Conservation (phyloP, 371 early-diverging fungal genomes). For the Coemansia sp. region DNA sequence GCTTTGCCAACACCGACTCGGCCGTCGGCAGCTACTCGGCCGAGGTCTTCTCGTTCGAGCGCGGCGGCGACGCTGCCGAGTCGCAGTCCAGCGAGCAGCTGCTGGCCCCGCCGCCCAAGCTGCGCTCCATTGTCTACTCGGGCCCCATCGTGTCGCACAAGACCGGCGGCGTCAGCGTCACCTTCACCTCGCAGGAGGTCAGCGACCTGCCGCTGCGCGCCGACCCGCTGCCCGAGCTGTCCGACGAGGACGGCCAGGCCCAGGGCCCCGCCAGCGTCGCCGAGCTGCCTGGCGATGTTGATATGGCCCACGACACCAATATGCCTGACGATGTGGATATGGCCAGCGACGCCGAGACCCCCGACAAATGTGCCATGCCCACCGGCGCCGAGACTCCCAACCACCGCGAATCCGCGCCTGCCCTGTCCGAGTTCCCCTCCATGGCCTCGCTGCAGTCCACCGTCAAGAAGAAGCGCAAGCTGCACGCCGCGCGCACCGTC, state of each 20-base stretch:
- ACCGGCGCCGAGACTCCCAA: too few relatives aligned
- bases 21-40: conserved; percentile 41
- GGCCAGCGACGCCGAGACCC: not conserved
- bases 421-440: conserved; percentile 2
- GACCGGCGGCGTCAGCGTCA: conserved; percentile 47
- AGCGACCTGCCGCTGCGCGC: conserved; percentile 32
- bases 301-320: not conserved
- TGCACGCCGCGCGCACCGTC: conserved; percentile 29
- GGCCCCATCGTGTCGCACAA: conserved; percentile 40
- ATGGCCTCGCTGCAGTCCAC: conserved; percentile 16
- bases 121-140: conserved; percentile 45
- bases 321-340: not conserved
- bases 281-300: not conserved
- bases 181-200: conserved; percentile 43
- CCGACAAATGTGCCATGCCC: too few relatives aligned
- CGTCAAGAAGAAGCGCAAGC: conserved; percentile 43
- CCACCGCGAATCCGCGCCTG: too few relatives aligned
- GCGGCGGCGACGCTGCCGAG: conserved; percentile 22
- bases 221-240: conserved; percentile 15
- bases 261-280: not conserved
- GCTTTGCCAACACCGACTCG: conserved; percentile 38
- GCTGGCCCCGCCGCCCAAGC: conserved; percentile 7
- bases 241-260: conserved; percentile 8
- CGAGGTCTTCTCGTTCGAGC: conserved; percentile 32
- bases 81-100: conserved; percentile 5